Base-by-base conservation (phyloP, 1,284 basidiomycete genomes). In the Trametes hirsuta region DNA sequence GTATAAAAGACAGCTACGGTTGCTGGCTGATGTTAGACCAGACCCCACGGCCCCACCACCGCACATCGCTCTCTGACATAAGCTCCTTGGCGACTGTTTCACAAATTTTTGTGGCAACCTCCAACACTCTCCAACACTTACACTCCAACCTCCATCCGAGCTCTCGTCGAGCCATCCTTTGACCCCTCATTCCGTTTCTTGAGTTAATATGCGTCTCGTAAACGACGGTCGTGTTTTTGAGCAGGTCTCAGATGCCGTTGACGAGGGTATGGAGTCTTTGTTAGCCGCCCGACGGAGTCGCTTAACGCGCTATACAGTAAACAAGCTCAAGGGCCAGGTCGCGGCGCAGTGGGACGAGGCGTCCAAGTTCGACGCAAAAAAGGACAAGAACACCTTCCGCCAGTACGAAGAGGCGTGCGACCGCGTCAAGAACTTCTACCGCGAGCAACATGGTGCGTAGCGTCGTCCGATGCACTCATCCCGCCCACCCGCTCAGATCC, bases 351-450 rank as follows among this genome's bases (percentile, higher is more conserved):
- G 84, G 84, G 81, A 88, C 63, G 83, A 82, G 1, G 72, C 79
- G 53, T 84, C 90, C 24, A 74, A 83, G 64, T 91, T 94, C 69
- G 91, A 92, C 72, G 74, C 80, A 14, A 76, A 79, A n/a, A 93
- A 93, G 74, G 90, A 95, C 79, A 94, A 94, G 77, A 67, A 79
- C 4, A 68, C 80, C 62, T 94, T 93, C 74, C 82, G 87, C 40
- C 81, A 91, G 70, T 90, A 90, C 68, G 85, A 89, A 40, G 79
- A 78, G n/a, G 93, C 94, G 6, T 93, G 92, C 69, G 91, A 95
- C 66, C 85, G 91, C 52, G 93, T 95, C 75, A 94, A 93, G 78
- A 79, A 81, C 35, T 95, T 95, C 71, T 95, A 95, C 76, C 85
- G 85, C 69, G 93, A 94, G 72, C 94, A 96, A 72, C 94, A 96